Percentiles rank a stretch among this genome's conserved stretches.
Evolutionary conservation across 2,329 filamentous ascomycete genomes (phyloP).

Genomic region (Xylariaceae sp.): DNA sequence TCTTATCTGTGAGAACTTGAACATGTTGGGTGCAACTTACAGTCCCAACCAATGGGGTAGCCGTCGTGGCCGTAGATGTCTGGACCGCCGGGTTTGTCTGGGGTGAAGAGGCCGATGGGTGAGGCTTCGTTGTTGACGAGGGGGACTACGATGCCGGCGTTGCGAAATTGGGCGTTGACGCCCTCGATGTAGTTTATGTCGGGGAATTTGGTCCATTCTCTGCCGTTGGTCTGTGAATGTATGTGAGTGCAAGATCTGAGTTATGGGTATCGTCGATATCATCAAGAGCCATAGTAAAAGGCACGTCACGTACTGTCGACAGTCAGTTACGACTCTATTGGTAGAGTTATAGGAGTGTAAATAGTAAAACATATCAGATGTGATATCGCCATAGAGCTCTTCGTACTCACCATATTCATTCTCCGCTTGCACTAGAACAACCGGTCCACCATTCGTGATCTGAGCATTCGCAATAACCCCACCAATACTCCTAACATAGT

Average conservation of each 20-base stretch:
- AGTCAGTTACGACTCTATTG: neutral
- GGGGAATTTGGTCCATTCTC: constrained; percentile 54
- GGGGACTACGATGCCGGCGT: constrained; percentile 67
- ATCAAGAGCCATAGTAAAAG: neutral
- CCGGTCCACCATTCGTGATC: constrained; percentile 75
- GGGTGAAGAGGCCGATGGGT: constrained; percentile 13
- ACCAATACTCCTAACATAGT: constrained; percentile 56
- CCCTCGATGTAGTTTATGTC: constrained; percentile 52
- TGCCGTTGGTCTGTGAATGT: constrained; percentile 29
- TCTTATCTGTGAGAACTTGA: no score
- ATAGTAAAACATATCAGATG: neutral
- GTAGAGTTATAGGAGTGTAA: neutral
- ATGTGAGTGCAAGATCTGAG: neutral
- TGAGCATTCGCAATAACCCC: constrained; percentile 67
- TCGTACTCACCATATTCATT: constrained; percentile 59
- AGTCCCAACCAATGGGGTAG: constrained; percentile 58
- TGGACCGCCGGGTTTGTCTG: constrained; percentile 13
- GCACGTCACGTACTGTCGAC: constrained; percentile 4
- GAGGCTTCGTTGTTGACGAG: constrained; percentile 44
- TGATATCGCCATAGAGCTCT: no score
- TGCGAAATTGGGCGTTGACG: constrained; percentile 43
- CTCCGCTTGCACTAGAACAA: constrained; percentile 75
- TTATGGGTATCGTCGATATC: neutral
- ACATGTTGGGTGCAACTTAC: constrained; percentile 24
- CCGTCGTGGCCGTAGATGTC: constrained; percentile 50